These are phyloP conservation scores for Tetrapisispora taiwanensis DNA, from an alignment of 805 yeast species.

Conservation along the genomic window DNA sequence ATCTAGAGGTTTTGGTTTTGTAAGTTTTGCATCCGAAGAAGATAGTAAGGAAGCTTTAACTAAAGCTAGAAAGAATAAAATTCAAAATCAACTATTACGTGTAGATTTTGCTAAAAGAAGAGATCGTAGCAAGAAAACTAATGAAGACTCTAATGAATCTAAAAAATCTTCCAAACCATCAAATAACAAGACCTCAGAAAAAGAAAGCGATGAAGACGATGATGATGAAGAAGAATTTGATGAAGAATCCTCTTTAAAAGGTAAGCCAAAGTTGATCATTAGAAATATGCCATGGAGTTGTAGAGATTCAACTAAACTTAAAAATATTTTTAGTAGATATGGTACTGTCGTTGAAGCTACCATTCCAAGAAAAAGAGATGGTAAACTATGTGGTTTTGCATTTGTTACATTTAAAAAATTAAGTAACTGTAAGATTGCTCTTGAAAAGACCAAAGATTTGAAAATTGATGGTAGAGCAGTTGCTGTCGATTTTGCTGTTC, in stretches of 20 bases:
- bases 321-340: conserved; percentile 57
- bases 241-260: conserved; percentile 45
- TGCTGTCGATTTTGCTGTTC: conserved; percentile 88
- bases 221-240: conserved; percentile 20
- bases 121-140: conserved; percentile 46
- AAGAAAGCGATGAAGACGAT: conserved; percentile 3
- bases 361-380: conserved; percentile 81
- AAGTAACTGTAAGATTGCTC: conserved; percentile 68
- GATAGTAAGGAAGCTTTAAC: conserved; percentile 72
- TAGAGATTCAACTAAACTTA: conserved; percentile 62
- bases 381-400: conserved; percentile 89
- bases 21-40: conserved; percentile 73
- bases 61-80: conserved; percentile 52
- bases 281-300: conserved; percentile 96
- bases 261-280: conserved; percentile 77
- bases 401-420: conserved; percentile 83
- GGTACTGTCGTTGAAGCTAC: conserved; percentile 85
- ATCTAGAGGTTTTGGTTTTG: conserved; percentile 94
- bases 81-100: conserved; percentile 56
- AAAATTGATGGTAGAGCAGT: conserved; percentile 85
- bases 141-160: conserved; percentile 4
- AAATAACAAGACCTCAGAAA: conserved; percentile 5
- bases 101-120: conserved; percentile 89
- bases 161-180: conserved; percentile 4
- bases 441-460: conserved; percentile 62